Base-by-base conservation (phyloP, 1,139 yeast species). In the Suhomyces bribrorum region DNA sequence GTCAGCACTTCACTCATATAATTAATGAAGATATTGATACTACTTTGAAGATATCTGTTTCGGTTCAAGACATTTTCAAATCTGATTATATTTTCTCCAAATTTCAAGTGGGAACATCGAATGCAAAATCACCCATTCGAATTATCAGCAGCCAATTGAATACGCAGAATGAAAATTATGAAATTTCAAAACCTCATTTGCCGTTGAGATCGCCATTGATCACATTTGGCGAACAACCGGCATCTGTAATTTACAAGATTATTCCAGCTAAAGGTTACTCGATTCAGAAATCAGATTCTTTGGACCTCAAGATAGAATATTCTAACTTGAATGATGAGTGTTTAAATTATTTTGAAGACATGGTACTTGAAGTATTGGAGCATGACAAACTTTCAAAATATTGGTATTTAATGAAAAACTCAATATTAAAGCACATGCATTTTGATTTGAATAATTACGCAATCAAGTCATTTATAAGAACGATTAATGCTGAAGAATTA, bases 11-110 rank as follows among this genome's bases (percentile, higher is more conserved):
- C 37, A 47, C 41, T n/a, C 64, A 62, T 44, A 40, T 52, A 1
- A 43, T 64, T 3, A 57, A 57, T 5, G 57, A 58, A 33, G 54
- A 50, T 5, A 50, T 83, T 6, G 82, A 81, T 42, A 72, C 80
- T 5, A 65, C 79, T 1, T 64, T 86, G 26, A 62, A 71, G 11
- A 56, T 81, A 5, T 82, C 89, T 1, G 90, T 86, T 1, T 77
- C 86, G 2, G 94, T 86, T 2, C 90, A 84, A 51, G 95, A 86
- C 56, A 79, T 81, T 11, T 85, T 85, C 62, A 77, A 76, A 41
- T 56, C 73, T 1, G 60, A 73, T 7, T 67, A 69, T 36, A 64
- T 86, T 2, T 83, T 77, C 49, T 81, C 90, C 3, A 81, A 79
- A 47, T 86, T 83, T 52, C 79, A 83, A 15, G 69, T 86, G 31